Evolutionary conservation across 2,329 filamentous ascomycete genomes (phyloP).

Genomic region (Conoideocrella luteorostrata): DNA sequence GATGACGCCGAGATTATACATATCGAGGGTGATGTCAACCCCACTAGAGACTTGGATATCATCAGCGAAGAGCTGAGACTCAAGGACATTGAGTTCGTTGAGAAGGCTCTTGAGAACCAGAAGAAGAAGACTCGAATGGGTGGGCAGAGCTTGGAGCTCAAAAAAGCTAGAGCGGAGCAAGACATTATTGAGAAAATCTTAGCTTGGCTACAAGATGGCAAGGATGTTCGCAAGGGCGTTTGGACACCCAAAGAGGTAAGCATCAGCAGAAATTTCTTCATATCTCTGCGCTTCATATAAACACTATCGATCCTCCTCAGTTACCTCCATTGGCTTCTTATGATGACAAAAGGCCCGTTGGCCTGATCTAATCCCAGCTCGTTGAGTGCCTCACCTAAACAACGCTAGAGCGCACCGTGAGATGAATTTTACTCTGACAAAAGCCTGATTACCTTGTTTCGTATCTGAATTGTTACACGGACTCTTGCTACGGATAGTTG

Average conservation of each 20-base stretch:
- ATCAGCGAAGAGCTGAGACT: constrained; percentile 94
- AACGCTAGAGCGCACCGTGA: constrained; percentile 78
- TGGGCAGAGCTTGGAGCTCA: constrained; percentile 93
- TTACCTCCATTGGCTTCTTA: constrained; percentile 34
- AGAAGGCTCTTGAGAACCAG: constrained; percentile 87
- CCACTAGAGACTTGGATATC: constrained; percentile 87
- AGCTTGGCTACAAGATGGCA: constrained; percentile 74
- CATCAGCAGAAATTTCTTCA: constrained; percentile 17
- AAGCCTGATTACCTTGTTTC: constrained; percentile 12
- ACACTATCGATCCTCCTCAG: not conserved
- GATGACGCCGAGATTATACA: constrained; percentile 99
- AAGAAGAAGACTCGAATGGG: constrained; percentile 93
- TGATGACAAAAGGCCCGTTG: constrained; percentile 98
- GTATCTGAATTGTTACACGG: no score
- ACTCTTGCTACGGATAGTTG: not conserved
- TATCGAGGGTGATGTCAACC: constrained; percentile 97
- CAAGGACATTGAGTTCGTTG: constrained; percentile 97
- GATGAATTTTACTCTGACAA: constrained; percentile 73
- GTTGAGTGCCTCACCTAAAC: constrained; percentile 77
- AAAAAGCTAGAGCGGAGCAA: constrained; percentile 93
- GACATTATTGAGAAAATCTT: constrained; percentile 89
- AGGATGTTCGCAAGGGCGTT: constrained; percentile 84
- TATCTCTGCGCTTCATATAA: constrained; percentile 14
- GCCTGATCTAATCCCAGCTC: constrained; percentile 99
- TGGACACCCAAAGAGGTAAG: constrained; percentile 95